These are phyloP conservation scores for Penicillium maclennaniae DNA, from an alignment of 495 filamentous ascomycete species.

Conservation along the genomic window DNA sequence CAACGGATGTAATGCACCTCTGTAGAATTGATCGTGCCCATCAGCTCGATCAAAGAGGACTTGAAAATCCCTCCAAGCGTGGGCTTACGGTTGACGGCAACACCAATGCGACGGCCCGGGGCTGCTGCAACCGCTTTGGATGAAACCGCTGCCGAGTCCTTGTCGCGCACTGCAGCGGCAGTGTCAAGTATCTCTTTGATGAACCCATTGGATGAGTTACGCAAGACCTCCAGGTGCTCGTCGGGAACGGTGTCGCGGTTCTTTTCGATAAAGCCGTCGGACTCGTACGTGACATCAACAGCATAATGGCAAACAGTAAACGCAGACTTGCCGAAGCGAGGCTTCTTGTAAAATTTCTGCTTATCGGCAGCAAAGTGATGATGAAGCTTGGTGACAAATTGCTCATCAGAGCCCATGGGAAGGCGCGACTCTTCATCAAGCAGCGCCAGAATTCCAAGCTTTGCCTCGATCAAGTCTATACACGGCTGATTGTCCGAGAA, in stretches of 20 bases:
- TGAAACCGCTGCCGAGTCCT: slow-evolving; percentile 72
- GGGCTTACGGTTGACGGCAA: slow-evolving; percentile 91
- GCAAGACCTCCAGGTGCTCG: slow-evolving; percentile 92
- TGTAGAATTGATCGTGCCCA: slow-evolving; percentile 95
- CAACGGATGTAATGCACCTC: slow-evolving; percentile 99
- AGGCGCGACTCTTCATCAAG: slow-evolving; percentile 95
- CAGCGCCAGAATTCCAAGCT: slow-evolving; percentile 86
- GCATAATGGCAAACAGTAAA: slow-evolving; percentile 99
- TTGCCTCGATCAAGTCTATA: slow-evolving; percentile 97
- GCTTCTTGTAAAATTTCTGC: slow-evolving; percentile 97
- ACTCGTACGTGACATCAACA: slow-evolving; percentile 97
- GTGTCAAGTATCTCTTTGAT: slow-evolving; percentile 80
- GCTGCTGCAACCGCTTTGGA: slow-evolving; percentile 61
- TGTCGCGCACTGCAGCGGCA: slow-evolving; percentile 81
- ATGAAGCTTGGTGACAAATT: slow-evolving; percentile 96
- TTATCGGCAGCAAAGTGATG: slow-evolving; percentile 89
- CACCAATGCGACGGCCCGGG: slow-evolving; percentile 78
- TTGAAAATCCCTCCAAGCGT: slow-evolving; percentile 99
- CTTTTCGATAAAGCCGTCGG: slow-evolving; percentile 99
- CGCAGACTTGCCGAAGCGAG: slow-evolving; percentile 91
- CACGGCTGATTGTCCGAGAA: slow-evolving; percentile 99
- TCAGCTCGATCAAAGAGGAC: slow-evolving; percentile 94
- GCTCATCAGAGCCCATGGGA: slow-evolving; percentile 95
- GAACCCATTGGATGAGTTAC: slow-evolving; percentile 79
- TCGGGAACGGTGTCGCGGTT: slow-evolving; percentile 98